These are phyloP conservation scores for Blastocystis sp. DNA, from an alignment of 352 stramenopile genomes.

Conservation along the genomic window DNA sequence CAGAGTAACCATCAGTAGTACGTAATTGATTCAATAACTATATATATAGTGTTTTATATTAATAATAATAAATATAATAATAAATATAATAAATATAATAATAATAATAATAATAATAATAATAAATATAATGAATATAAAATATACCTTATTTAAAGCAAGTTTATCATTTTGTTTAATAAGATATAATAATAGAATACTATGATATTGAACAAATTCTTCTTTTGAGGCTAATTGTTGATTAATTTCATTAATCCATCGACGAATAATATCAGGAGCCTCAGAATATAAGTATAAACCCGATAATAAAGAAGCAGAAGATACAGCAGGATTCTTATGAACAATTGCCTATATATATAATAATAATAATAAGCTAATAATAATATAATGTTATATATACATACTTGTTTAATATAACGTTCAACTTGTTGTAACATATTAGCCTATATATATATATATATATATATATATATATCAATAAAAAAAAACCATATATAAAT, in stretches of 20 bases:
- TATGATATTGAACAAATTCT: constrained; percentile 94
- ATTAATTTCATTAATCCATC: constrained; percentile 87
- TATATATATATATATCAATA: constrained; percentile 53
- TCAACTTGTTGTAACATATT: constrained; percentile 70
- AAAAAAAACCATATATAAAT: constrained; percentile 39
- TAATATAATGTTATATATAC: no score
- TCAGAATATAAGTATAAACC: constrained; percentile 53
- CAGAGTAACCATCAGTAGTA: constrained; percentile 43
- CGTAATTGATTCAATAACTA: constrained; percentile 53
- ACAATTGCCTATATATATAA: no score
- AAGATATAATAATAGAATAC: constrained; percentile 85
- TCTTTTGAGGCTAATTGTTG: constrained; percentile 76
- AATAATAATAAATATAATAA: no score
- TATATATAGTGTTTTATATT: constrained; percentile 9
- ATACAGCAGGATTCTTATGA: constrained; percentile 82
- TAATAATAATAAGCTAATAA: no score
- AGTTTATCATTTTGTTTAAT: constrained; percentile 93
- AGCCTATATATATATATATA: constrained; percentile 36
- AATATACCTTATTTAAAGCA: constrained; percentile 71
- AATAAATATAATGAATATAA: constrained; percentile 15
- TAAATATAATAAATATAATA: not conserved
- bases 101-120: constrained; percentile 31
- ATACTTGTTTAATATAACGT: constrained; percentile 96
- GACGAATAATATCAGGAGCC: constrained; percentile 55
- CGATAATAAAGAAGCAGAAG: constrained; percentile 80